These are phyloP conservation scores for Arthrocladium fulminans DNA, from an alignment of 2,329 filamentous ascomycete species.

Conservation along the genomic window DNA sequence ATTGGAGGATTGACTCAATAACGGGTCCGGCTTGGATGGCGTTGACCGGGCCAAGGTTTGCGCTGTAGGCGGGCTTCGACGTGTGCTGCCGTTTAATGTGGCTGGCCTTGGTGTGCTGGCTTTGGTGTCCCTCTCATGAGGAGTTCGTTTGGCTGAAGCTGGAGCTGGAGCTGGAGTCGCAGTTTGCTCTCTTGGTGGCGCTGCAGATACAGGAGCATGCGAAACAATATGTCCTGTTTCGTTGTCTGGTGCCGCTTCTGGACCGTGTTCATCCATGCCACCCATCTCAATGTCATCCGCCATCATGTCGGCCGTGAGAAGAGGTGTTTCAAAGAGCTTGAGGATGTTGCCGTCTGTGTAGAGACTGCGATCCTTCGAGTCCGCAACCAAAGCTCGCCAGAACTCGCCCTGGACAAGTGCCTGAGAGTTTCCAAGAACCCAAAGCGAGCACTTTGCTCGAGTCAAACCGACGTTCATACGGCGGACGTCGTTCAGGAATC, in stretches of 20 bases:
- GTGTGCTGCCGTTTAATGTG: background rate
- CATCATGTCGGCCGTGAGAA: conserved; percentile 35
- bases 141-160: background rate
- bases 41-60: background rate
- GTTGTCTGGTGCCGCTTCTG: background rate
- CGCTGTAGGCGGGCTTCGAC: background rate
- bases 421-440: conserved; percentile 87
- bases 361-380: conserved; percentile 63
- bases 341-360: conserved; percentile 64
- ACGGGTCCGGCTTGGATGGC: background rate
- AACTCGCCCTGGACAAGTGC: conserved; percentile 80
- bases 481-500: conserved; percentile 95
- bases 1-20: background rate
- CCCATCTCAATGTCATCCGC: conserved; percentile 37
- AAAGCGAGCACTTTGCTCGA: conserved; percentile 89
- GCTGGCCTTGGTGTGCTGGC: background rate
- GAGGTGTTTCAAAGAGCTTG: conserved; percentile 46
- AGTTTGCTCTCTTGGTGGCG: background rate
- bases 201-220: background rate
- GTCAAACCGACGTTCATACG: conserved; percentile 99
- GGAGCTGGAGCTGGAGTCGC: background rate
- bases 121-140: background rate
- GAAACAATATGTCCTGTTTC: background rate
- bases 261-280: conserved; percentile 21
- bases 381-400: conserved; percentile 77